Base-by-base conservation (phyloP, 2,329 filamentous ascomycete genomes). In the Cercospora beticola region DNA sequence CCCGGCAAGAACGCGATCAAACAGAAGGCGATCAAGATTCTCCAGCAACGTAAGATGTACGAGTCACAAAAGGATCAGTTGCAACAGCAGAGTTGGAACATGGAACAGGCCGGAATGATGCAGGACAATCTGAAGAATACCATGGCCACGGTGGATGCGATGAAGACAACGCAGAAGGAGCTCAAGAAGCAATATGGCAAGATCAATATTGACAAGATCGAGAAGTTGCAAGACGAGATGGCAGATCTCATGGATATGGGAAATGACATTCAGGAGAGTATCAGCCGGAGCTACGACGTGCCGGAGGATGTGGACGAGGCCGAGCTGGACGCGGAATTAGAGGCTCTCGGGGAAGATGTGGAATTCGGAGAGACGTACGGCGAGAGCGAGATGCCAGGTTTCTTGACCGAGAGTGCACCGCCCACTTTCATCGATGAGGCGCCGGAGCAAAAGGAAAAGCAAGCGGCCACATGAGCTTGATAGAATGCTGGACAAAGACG, bases 61-160 rank as follows among this genome's bases (percentile, higher is more conserved):
- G 95, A 99, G 82, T 86, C 88, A 3, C 93, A 97, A 82, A 92
- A 94, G 73, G 93, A 97, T 77, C 94, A 98, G 82, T 89, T 98
- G 64, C 92, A 97, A 82, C 87, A 90, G 73, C 95, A 99, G 82
- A 92, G 92, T 23, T 98, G 94, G 94, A 98, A 98, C 83, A 97
- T 99, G 94, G 94, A 98, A 83, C 94, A 97, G 82, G 94, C 94
- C 3, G 91, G 92, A 79, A 96, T 94, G 87, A 97, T 98, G 94
- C 93, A 97, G 83, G 94, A 98, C 82, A 98, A 98, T 78, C 87
- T 99, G 64, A 95, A 96, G 81, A 98, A 98, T 81, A 94, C 95
- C 71, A 97, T 97, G 94, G 96, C 93, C 18, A 97, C 95, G 30
- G 94, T 98, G 56, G 94, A 98, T 79, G 94, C 94, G 10, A 94